Percentiles rank a stretch among this genome's conserved stretches.
Evolutionary conservation across 257 asterid genomes (phyloP).

Genomic region (Phtheirospermum japonicum): DNA sequence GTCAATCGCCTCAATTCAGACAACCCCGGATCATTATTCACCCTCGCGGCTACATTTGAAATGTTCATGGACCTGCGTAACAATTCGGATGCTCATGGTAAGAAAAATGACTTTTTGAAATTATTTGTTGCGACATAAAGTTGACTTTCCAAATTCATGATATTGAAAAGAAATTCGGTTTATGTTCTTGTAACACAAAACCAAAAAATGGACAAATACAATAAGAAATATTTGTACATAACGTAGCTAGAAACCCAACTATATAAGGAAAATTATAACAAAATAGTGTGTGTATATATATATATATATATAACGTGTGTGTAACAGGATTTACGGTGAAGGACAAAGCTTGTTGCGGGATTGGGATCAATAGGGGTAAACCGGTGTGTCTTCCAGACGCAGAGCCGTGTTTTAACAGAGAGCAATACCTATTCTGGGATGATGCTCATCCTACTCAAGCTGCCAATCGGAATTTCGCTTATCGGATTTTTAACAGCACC

Average conservation of each 20-base stretch:
- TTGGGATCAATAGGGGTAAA: conserved; percentile 23
- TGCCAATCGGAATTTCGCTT: conserved; percentile 24
- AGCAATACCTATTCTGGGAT: conserved; percentile 48
- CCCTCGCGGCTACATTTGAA: background rate
- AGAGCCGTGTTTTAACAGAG: conserved; percentile 36
- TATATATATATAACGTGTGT: no score
- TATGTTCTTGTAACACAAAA: no score
- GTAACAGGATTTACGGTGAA: conserved; percentile 40
- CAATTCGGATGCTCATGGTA: conserved; percentile 27
- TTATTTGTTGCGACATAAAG: no score
- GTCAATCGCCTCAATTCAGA: conserved; percentile 11
- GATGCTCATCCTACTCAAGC: conserved; percentile 43
- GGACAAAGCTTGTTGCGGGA: conserved; percentile 42
- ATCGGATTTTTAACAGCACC: conserved; percentile 7
- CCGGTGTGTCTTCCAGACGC: conserved; percentile 29
- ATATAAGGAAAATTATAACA: no score
- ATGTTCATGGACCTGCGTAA: background rate
- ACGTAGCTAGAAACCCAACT: no score
- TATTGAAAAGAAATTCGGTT: no score
- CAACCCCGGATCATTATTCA: conserved; percentile 16
- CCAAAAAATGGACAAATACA: background rate
- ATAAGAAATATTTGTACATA: no score
- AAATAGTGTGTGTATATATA: no score
- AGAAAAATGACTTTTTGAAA: background rate
- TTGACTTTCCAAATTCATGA: no score